Base-by-base conservation (phyloP, 1,139 yeast species). In the Magnusiomyces magnusii region DNA sequence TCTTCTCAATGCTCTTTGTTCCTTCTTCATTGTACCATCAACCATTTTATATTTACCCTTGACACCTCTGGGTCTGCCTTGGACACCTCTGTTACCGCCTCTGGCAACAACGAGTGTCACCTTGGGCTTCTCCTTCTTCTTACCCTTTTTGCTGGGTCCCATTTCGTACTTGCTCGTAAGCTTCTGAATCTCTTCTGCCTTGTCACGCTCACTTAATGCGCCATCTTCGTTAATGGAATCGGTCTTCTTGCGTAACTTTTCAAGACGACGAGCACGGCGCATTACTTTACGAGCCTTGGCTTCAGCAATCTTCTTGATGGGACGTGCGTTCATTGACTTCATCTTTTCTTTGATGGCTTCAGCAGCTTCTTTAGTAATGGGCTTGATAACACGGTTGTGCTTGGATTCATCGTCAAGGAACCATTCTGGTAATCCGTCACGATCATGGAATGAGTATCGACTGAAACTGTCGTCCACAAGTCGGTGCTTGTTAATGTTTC, bases 1-100 rank as follows among this genome's bases (percentile, higher is more conserved):
- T 71, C 98, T 85, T 73, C 83, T 86, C 71, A 92, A 79, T 36
- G 98, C 97, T 67, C 99, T 80, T 78, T 87, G 92, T 75, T 93
- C 99, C 74, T 93, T 93, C 88, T 95, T 93, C 87, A 91, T 79
- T 24, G 86, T 88, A 78, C 98, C 98, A 75, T 93, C 99, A 67
- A 93, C 98, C 99, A 95, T 93, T 86, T 90, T 93, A 78, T 93
- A 93, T 72, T 90, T 91, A 76, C 99, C 99, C 75, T 86, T 90
- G 67, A 93, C 84, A 71, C 99, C 99, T 76, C 84, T 87, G 42
- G 99, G 99, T 76, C 99, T 87, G 60, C 99, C 99, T 66, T 90
- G 80, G 57, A 92, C 76, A 63, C 97, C 96, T 72, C 79, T 86
- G 73, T 92, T 92, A 54, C 79, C 73, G 67, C 98, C 98, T 60